Base-by-base conservation (phyloP, 441 rosid species). In the Bocquillonia castaneifolia region DNA sequence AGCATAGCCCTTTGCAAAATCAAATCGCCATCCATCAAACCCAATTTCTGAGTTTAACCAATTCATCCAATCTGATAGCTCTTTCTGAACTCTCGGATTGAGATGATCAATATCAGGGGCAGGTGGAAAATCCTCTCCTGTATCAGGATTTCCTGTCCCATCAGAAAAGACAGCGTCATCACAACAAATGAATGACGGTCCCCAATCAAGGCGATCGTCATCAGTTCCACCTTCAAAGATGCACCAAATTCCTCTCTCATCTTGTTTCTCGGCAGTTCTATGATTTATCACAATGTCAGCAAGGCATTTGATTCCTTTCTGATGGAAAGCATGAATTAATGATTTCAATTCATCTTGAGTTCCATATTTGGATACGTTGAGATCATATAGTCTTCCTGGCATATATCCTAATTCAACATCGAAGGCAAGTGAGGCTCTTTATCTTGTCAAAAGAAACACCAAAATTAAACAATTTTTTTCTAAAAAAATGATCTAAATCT, bases 211-310 rank as follows among this genome's bases (percentile, higher is more conserved):
- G 45, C 90, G 90, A 61, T 63, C 80, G 64, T 92, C 95, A 0
- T 80, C 64, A 32, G 93, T 90, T 32, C 95, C 96, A 10, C 98
- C 98, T 81, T 90, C 95, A 52, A 90, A 92, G 34, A 75, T 82
- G 81, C 86, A 74, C 69, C 78, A 88, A 23, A 87, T 88, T 45
- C 96, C 93, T 42, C 83, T 78, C 28, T 68, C 77, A 20, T 92
- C 98, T 79, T 85, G 63, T 68, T 74, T 84, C 79, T 79, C 91
- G 1, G 90, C 96, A 4, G 98, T 92, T 77, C 96, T 79, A 70
- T 90, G 97, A 78, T 90, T 92, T 42, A 90, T 86, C 25, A 90
- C 97, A 40, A 90, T 82, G 59, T 93, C 98, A 45, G 98, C 97
- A 6, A 93, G 20, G 62, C 85, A 72, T 64, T 90, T 93, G 26